These are phyloP conservation scores for Penicillium tannophilum DNA, from an alignment of 495 filamentous ascomycete species.

Conservation along the genomic window DNA sequence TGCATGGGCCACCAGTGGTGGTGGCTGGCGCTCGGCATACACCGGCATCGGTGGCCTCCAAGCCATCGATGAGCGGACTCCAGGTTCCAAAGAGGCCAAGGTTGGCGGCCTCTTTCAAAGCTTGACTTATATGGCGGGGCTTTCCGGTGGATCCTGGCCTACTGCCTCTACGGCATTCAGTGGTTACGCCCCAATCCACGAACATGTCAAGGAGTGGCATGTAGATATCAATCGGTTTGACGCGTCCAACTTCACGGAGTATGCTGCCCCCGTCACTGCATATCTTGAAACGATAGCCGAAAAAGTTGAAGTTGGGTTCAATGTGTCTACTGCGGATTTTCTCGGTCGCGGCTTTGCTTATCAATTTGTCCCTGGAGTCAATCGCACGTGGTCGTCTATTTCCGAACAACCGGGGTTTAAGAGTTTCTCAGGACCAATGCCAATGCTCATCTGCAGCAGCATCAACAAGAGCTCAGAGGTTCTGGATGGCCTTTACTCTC, in stretches of 20 bases:
- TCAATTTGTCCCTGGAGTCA: not conserved
- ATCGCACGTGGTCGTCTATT: not conserved
- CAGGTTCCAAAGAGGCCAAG: slow-evolving; percentile 1
- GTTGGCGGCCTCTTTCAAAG: not conserved
- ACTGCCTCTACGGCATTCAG: not conserved
- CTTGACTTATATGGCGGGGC: not conserved
- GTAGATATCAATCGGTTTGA: not conserved
- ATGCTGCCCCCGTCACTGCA: not conserved
- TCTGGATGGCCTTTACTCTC: not conserved
- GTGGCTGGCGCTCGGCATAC: slow-evolving; percentile 1
- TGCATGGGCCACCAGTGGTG: slow-evolving; percentile 2
- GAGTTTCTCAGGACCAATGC: not conserved
- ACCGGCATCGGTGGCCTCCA: not conserved
- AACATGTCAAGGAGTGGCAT: not conserved
- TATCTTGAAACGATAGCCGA: not conserved
- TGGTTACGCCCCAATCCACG: not conserved
- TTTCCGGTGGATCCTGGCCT: slow-evolving; percentile 1
- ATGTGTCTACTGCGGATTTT: slow-evolving; percentile 1
- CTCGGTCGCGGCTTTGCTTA: not conserved
- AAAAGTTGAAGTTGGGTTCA: not conserved
- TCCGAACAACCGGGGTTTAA: not conserved
- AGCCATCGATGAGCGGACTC: slow-evolving; percentile 2
- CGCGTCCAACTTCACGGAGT: not conserved
- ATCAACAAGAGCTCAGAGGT: not conserved
- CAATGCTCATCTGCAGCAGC: not conserved